Base-by-base conservation (phyloP, 129 eudicot species). In the Pittosporum tobira region DNA sequence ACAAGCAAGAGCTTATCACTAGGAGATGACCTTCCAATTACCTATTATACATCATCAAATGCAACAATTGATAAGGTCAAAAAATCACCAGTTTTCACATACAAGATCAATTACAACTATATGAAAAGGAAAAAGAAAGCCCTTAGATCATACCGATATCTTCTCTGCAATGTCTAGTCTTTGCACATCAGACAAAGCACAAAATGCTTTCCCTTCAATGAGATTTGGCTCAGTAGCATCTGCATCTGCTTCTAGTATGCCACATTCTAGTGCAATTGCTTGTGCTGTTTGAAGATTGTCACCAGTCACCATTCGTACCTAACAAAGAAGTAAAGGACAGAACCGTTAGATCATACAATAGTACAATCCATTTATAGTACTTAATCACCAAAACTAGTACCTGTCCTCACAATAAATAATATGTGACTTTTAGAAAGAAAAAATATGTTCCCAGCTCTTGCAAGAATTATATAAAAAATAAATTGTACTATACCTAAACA, bases 301-400 rank as follows among this genome's bases (percentile, higher is more conserved):
- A 30, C 97, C 97, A 26, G 95, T 89, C 53, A 85, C 97, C 97
- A 89, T 89, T 51, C 97, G 77, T 9, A 88, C 96, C 96, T 88
- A 54, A n/a, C 60, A 34, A 34, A 34, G 2, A 12, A 5, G 40
- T 6, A n/a, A n/a, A n/a, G n/a, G n/a, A 34, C 40, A 34, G 7
- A 34, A 34, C 40, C 10, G 40, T 34, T 2, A 34, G 11, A 34
- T 34, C 40, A 34, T 34, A 5, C 6, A 34, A 34, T 34, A 34
- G 7, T 34, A 6, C n/a, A n/a, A 9, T 6, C 10, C 7, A 12
- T 8, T 34, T 6, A 6, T 34, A 6, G n/a, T n/a, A 34, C 10
- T 6, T 5, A 6, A 34, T 12, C 7, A 1, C 7, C 7, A 2
- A 34, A 5, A 34, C 40, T 0, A 9, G 10, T 12, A 34, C n/a